These are phyloP conservation scores for Dendrostoma leiphaemia DNA, from an alignment of 2,329 filamentous ascomycete species.

Conservation along the genomic window DNA sequence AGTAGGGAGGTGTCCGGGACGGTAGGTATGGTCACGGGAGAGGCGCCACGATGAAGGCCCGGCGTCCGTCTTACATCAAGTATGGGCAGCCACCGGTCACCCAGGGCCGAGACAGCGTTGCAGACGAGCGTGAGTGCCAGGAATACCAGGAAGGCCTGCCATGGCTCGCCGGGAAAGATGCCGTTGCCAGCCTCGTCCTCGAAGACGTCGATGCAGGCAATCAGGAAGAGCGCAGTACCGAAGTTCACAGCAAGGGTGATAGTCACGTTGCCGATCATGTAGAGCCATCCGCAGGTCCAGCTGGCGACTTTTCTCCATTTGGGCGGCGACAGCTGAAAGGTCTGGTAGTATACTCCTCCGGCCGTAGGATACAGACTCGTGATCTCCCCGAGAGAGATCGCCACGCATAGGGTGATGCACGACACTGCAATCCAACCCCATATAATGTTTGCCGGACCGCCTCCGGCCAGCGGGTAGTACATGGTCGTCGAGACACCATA, in stretches of 20 bases:
- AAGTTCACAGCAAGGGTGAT: conserved; percentile 84
- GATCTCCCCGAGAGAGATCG: conserved; percentile 69
- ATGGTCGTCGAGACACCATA: conserved; percentile 72
- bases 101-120: conserved; percentile 64
- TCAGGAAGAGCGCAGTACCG: conserved; percentile 66
- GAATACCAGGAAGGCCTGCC: conserved; percentile 72
- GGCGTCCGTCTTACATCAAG: conserved; percentile 59
- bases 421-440: conserved; percentile 71
- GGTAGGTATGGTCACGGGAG: background rate
- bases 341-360: conserved; percentile 76
- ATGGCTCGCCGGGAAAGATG: conserved; percentile 49
- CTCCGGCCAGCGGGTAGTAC: conserved; percentile 63
- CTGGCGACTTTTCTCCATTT: conserved; percentile 61
- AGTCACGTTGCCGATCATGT: conserved; percentile 76
- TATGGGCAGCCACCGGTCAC: conserved; percentile 64
- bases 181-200: conserved; percentile 40
- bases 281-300: conserved; percentile 75
- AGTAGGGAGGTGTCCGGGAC: background rate
- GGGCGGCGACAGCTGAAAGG: conserved; percentile 68
- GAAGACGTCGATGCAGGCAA: conserved; percentile 56
- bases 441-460: conserved; percentile 67
- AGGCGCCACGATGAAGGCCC: background rate
- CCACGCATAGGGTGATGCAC: conserved; percentile 69
- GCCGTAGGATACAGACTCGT: conserved; percentile 75
- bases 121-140: conserved; percentile 64